These are phyloP conservation scores for Diutina sp. DNA, from an alignment of 1,139 yeast species.

Conservation along the genomic window DNA sequence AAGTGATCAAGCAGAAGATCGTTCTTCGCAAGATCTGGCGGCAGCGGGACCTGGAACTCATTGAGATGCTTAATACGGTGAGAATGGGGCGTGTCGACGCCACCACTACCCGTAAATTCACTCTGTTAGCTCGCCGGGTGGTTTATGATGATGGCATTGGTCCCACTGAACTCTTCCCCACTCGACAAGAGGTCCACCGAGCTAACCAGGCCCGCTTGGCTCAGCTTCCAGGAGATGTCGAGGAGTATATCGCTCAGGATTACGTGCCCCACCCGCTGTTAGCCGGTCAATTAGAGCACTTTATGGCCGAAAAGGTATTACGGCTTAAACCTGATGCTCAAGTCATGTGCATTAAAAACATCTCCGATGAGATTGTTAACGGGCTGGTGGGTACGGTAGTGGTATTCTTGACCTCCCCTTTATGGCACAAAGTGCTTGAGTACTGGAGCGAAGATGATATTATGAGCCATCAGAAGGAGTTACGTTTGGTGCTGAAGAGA, in stretches of 20 bases:
- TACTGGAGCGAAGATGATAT: constrained; percentile 15
- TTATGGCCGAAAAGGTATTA: constrained; percentile 5
- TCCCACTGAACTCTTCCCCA: constrained; percentile 81
- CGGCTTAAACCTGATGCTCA: constrained; percentile 73
- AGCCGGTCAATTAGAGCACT: background rate
- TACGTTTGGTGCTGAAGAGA: background rate
- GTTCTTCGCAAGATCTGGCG: constrained; percentile 55
- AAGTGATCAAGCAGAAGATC: constrained; percentile 40
- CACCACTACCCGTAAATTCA: constrained; percentile 43
- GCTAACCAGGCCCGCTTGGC: constrained; percentile 54
- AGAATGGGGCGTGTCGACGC: constrained; percentile 57
- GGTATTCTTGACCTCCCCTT: constrained; percentile 22
- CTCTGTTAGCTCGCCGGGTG: constrained; percentile 41
- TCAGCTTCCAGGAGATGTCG: constrained; percentile 34
- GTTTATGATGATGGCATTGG: constrained; percentile 53
- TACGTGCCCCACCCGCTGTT: constrained; percentile 38
- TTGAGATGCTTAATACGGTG: constrained; percentile 63
- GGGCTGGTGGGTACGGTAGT: constrained; percentile 81
- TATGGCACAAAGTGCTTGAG: constrained; percentile 16
- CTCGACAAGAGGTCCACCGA: constrained; percentile 69
- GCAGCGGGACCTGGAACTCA: constrained; percentile 53
- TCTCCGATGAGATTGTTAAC: constrained; percentile 51
- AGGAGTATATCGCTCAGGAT: constrained; percentile 46
- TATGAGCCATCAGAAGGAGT: constrained; percentile 4
- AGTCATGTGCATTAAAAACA: constrained; percentile 89